A percentile compares a stretch with the other conserved stretches of the same genome.
Evolutionary conservation across 1,139 yeast species (phyloP).

Genomic region (Candida sojae): DNA sequence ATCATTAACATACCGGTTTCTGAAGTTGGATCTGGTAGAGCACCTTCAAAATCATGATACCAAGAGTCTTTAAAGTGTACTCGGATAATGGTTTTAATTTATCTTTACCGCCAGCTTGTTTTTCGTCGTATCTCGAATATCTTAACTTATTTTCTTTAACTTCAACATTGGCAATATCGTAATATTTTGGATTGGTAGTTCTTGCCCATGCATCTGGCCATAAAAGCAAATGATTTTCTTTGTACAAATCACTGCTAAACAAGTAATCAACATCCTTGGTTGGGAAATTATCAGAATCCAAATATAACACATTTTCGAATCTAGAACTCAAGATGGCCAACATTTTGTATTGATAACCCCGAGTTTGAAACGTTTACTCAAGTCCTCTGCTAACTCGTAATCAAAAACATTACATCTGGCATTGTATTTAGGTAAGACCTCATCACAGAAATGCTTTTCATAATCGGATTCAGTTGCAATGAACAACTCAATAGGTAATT

Average conservation of each 20-base stretch:
- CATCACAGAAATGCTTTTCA: constrained; percentile 55
- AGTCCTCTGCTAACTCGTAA: constrained; percentile 24
- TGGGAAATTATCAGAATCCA: constrained; percentile 73
- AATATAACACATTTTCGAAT: constrained; percentile 59
- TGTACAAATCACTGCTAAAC: constrained; percentile 40
- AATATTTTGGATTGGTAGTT: constrained; percentile 48
- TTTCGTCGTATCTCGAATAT: constrained; percentile 33
- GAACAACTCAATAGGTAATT: constrained; percentile 47
- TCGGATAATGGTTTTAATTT: constrained; percentile 28
- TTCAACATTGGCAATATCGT: constrained; percentile 41
- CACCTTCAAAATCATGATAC: constrained; percentile 57
- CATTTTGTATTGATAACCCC: constrained; percentile 66
- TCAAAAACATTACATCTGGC: constrained; percentile 57
- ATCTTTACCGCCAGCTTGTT: constrained; percentile 23
- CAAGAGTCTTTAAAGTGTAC: constrained; percentile 36
- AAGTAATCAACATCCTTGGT: constrained; percentile 53
- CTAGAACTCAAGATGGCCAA: constrained; percentile 59
- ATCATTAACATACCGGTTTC: constrained; percentile 66
- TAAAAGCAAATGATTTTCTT: constrained; percentile 44
- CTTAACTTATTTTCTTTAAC: constrained; percentile 42
- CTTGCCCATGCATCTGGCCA: constrained; percentile 57
- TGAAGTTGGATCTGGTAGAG: constrained; percentile 63
- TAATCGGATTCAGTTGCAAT: constrained; percentile 53
- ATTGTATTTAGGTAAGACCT: constrained; percentile 48
- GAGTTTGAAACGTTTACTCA: constrained; percentile 33